Conservation (phyloP, 2,329 filamentous ascomycete genomes). For the Fusarium papillatum region DNA sequence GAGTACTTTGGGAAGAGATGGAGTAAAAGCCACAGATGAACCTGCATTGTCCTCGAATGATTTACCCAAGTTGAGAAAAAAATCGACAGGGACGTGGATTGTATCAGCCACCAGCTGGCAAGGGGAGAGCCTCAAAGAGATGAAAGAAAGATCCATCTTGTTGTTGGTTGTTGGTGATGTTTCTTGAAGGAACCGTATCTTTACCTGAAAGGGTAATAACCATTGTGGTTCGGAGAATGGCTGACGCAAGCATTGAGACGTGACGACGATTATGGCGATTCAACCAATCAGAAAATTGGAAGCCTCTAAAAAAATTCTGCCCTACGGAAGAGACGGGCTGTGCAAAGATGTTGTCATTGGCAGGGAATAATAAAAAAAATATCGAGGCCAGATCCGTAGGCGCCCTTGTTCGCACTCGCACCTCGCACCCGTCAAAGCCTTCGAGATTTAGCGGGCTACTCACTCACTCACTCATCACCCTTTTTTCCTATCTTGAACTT, state of each 20-base stretch:
- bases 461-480: neutral
- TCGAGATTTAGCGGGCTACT: neutral
- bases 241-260: neutral
- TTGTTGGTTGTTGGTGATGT: neutral
- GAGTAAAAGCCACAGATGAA: too few species aligned
- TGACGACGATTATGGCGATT: neutral
- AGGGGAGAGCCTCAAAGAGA: neutral
- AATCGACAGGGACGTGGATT: neutral
- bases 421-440: conserved; percentile 7
- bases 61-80: neutral
- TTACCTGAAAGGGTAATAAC: neutral
- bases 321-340: neutral
- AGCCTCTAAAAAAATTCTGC: neutral
- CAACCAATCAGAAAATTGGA: neutral
- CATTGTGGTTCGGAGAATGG: neutral
- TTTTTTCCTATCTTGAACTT: too few species aligned
- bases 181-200: neutral
- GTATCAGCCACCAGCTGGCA: neutral
- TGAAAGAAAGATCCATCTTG: neutral
- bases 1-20: neutral
- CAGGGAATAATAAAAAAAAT: neutral
- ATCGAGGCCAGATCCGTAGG: neutral
- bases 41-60: neutral
- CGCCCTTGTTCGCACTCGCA: conserved; percentile 3
- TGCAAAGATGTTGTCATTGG: conserved; percentile 2